Evolutionary conservation across 352 stramenopile species (phyloP).

Genomic region (Pythium coloratum): DNA sequence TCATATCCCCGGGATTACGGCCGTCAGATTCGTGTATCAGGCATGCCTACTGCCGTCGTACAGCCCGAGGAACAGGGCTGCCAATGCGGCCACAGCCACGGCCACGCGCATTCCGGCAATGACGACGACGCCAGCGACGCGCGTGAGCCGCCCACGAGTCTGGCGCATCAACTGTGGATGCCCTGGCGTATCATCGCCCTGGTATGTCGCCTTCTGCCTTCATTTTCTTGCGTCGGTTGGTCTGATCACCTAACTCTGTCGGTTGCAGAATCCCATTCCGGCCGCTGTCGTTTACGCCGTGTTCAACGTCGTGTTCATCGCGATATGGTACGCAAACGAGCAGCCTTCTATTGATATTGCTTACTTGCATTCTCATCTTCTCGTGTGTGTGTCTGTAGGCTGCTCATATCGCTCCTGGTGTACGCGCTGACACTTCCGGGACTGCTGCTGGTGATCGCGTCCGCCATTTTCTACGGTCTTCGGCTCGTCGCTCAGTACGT

Average conservation of each 20-base stretch:
- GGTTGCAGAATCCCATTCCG: slow-evolving; percentile 57
- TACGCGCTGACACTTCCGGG: slow-evolving; percentile 54
- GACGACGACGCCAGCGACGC: not conserved
- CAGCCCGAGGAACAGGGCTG: slow-evolving; percentile 30
- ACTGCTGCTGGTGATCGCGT: slow-evolving; percentile 36
- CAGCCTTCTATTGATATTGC: not conserved
- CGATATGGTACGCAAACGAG: slow-evolving; percentile 34
- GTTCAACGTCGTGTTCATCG: slow-evolving; percentile 62
- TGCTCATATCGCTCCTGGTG: slow-evolving; percentile 50
- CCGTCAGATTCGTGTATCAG: not conserved
- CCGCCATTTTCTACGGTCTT: slow-evolving; percentile 29
- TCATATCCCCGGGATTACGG: not conserved
- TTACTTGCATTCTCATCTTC: not conserved
- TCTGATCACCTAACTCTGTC: not conserved
- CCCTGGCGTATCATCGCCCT: slow-evolving; percentile 62
- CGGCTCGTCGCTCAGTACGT: slow-evolving; percentile 59
- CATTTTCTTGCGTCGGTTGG: not conserved
- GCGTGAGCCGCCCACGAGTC: slow-evolving; percentile 6
- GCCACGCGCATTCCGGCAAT: slow-evolving; percentile 5
- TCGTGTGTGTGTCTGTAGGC: slow-evolving; percentile 14
- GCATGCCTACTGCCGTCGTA: slow-evolving; percentile 25
- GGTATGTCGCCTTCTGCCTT: slow-evolving; percentile 30
- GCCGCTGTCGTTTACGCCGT: slow-evolving; percentile 52
- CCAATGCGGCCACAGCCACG: slow-evolving; percentile 37
- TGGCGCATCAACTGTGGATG: slow-evolving; percentile 73